Evolutionary conservation across 2,329 filamentous ascomycete genomes (phyloP).

Genomic region (Ophiocordyceps unilateralis): DNA sequence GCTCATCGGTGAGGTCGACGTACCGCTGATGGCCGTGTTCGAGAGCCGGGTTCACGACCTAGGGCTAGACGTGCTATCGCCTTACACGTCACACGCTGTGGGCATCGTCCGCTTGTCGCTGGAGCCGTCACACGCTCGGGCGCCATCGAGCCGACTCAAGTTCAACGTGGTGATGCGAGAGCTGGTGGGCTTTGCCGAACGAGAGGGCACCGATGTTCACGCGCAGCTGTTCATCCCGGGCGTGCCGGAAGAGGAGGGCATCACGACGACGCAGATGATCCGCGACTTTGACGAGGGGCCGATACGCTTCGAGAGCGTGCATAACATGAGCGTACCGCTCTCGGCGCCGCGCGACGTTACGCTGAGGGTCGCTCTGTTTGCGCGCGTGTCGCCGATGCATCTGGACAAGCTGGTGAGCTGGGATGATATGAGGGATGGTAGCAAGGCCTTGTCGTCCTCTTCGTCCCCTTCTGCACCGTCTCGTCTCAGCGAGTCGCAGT

Average conservation of each 20-base stretch:
- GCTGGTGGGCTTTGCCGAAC: slow-evolving; percentile 82
- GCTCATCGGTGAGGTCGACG: slow-evolving; percentile 79
- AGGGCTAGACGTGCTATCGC: slow-evolving; percentile 74
- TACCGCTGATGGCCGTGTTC: slow-evolving; percentile 83
- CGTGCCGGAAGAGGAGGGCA: slow-evolving; percentile 74
- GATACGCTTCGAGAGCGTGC: slow-evolving; percentile 89
- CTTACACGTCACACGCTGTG: slow-evolving; percentile 78
- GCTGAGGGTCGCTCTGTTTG: slow-evolving; percentile 78
- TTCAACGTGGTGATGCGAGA: slow-evolving; percentile 99
- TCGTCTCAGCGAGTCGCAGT: slow-evolving; percentile 79
- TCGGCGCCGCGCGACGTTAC: slow-evolving; percentile 52
- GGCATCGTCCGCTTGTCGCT: slow-evolving; percentile 82
- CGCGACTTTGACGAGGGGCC: slow-evolving; percentile 84
- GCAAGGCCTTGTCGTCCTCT: neutral
- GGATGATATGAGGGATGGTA: slow-evolving; percentile 85
- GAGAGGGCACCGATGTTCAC: slow-evolving; percentile 89
- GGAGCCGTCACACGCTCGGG: slow-evolving; percentile 84
- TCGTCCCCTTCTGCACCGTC: slow-evolving; percentile 28
- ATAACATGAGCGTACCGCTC: slow-evolving; percentile 88
- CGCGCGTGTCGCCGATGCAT: slow-evolving; percentile 81
- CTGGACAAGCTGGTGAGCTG: slow-evolving; percentile 93
- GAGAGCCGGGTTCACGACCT: slow-evolving; percentile 92
- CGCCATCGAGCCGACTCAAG: slow-evolving; percentile 80
- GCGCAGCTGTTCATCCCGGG: slow-evolving; percentile 93
- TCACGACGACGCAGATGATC: slow-evolving; percentile 91